These are phyloP conservation scores for Arctostaphylos glauca DNA, from an alignment of 148 eudicot genomes.

Conservation along the genomic window DNA sequence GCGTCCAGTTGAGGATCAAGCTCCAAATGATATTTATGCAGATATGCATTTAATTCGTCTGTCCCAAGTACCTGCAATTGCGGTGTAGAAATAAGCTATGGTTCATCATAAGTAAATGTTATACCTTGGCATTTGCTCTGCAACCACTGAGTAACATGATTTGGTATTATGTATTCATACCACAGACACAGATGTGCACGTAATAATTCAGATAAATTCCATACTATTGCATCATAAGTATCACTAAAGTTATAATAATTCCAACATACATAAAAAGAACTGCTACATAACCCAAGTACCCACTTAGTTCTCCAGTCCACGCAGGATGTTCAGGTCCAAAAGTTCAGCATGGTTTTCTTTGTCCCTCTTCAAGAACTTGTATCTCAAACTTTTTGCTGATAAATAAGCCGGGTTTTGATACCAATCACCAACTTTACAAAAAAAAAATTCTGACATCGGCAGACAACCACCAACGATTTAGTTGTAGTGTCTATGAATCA, in stretches of 20 bases:
- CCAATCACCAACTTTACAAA: not conserved
- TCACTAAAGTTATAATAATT: no score
- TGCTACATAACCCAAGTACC: not conserved
- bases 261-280: conserved; percentile 3
- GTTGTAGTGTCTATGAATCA: not conserved
- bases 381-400: not conserved
- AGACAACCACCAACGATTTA: not conserved
- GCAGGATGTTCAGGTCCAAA: not conserved
- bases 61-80: conserved; percentile 50
- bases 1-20: conserved; percentile 57
- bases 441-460: not conserved
- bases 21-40: conserved; percentile 43
- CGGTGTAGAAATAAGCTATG: conserved; percentile 4
- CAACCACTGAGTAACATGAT: not conserved
- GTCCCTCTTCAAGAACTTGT: not conserved
- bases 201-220: not conserved
- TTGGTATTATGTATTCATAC: not conserved
- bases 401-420: not conserved
- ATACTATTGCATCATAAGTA: not conserved
- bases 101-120: not conserved
- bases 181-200: not conserved
- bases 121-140: not conserved
- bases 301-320: conserved; percentile 2
- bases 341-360: not conserved
- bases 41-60: conserved; percentile 46